A percentile compares a stretch with the other conserved stretches of the same genome.
These are phyloP conservation scores for Candida maltosa DNA, from an alignment of 805 yeast genomes.

Conservation along the genomic window DNA sequence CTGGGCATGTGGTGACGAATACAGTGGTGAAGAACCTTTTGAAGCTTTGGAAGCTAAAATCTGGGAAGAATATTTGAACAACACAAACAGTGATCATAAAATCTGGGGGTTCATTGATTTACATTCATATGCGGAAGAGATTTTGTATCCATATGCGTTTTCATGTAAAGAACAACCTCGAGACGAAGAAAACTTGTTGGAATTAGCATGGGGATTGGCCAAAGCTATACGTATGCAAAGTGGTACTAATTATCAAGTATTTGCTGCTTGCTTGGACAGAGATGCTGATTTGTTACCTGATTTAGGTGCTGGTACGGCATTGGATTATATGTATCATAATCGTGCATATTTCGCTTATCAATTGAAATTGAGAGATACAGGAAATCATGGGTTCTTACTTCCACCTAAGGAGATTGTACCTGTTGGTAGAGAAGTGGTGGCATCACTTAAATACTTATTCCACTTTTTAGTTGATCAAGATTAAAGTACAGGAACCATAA, in stretches of 20 bases:
- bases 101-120: conserved; percentile 77
- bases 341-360: conserved; percentile 84
- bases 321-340: conserved; percentile 82
- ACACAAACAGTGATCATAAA: conserved; percentile 50
- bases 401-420: conserved; percentile 70
- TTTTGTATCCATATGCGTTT: conserved; percentile 78
- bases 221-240: conserved; percentile 64
- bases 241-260: conserved; percentile 65
- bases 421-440: conserved; percentile 72
- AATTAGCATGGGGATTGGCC: conserved; percentile 75
- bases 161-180: conserved; percentile 72
- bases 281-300: conserved; percentile 73
- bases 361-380: conserved; percentile 75
- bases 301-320: conserved; percentile 73
- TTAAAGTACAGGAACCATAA: no score
- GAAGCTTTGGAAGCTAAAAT: conserved; percentile 43
- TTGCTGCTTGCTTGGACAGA: conserved; percentile 76
- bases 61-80: conserved; percentile 39
- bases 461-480: no score
- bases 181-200: conserved; percentile 77
- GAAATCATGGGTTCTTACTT: conserved; percentile 76
- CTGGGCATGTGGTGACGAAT: conserved; percentile 80
- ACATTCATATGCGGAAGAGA: conserved; percentile 83
- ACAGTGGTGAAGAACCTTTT: conserved; percentile 71
- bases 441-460: conserved; percentile 69